These are phyloP conservation scores for Cladosporium sp. DNA, from an alignment of 2,329 filamentous ascomycete genomes.

Conservation along the genomic window DNA sequence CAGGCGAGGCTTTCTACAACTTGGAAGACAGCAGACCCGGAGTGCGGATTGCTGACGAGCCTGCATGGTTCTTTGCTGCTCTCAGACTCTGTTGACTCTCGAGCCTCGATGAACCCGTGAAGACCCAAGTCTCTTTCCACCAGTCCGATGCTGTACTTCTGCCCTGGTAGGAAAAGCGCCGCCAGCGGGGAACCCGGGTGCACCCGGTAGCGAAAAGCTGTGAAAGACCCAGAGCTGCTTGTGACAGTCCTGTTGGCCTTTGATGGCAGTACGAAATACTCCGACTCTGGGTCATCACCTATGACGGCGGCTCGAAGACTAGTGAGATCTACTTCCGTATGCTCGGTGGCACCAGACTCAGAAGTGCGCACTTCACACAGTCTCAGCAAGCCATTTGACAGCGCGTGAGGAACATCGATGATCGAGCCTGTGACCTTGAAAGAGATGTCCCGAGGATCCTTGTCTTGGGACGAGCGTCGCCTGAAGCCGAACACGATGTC, in stretches of 20 bases:
- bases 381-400: constrained; percentile 16
- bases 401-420: constrained; percentile 19
- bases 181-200: constrained; percentile 13
- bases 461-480: constrained; percentile 13
- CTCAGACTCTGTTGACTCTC: too few species aligned
- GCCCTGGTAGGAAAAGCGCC: constrained; percentile 14
- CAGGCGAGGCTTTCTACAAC: constrained; percentile 11
- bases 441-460: constrained; percentile 15
- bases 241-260: not conserved
- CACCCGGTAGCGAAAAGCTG: constrained; percentile 14
- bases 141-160: constrained; percentile 17
- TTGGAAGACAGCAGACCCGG: constrained; percentile 15
- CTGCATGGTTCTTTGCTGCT: not conserved
- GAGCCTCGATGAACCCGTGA: not conserved
- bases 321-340: not conserved
- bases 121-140: constrained; percentile 14
- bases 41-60: constrained; percentile 16
- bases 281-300: not conserved
- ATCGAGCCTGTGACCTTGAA: constrained; percentile 13
- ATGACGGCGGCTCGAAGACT: not conserved
- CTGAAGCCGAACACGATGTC: constrained; percentile 18
- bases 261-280: not conserved
- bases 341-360: not conserved
- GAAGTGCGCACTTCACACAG: constrained; percentile 8
- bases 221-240: not conserved